phyloP scores from a whole-genome alignment of 1,139 yeast genomes.

The Schizosaccharomyces versatilis region DNA sequence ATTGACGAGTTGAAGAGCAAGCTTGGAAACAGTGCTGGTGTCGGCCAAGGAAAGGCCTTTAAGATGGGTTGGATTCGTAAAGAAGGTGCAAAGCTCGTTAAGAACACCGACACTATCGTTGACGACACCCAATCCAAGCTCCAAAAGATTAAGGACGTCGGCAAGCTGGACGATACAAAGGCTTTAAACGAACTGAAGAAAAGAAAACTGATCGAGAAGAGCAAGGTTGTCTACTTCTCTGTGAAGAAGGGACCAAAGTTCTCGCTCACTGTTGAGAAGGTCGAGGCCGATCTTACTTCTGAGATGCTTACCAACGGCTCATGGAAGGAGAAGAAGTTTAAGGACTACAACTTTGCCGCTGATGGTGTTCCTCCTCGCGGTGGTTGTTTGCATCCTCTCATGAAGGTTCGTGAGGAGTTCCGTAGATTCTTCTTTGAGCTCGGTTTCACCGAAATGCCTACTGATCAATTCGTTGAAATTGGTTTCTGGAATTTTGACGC shows the following conservation, averaged over 20 bases:
- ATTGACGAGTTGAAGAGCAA: slow-evolving; percentile 46
- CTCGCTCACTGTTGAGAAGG: slow-evolving; percentile 52
- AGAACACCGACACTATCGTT: slow-evolving; percentile 25
- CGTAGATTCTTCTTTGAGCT: slow-evolving; percentile 89
- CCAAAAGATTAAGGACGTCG: slow-evolving; percentile 33
- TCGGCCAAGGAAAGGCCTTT: slow-evolving; percentile 97
- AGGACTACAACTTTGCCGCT: slow-evolving; percentile 86
- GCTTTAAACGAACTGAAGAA: slow-evolving; percentile 71
- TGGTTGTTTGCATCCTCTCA: slow-evolving; percentile 91
- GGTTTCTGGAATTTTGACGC: slow-evolving; percentile 99
- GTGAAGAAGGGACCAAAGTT: slow-evolving; percentile 68
- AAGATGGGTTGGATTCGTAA: slow-evolving; percentile 90
- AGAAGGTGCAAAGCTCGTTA: slow-evolving; percentile 56
- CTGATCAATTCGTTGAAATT: slow-evolving; percentile 89
- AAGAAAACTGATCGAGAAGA: slow-evolving; percentile 48
- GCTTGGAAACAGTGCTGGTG: slow-evolving; percentile 29
- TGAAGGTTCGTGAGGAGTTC: slow-evolving; percentile 90
- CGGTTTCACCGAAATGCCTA: slow-evolving; percentile 98
- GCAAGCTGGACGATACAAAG: slow-evolving; percentile 33
- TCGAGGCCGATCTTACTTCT: slow-evolving; percentile 82
- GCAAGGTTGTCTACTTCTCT: slow-evolving; percentile 50
- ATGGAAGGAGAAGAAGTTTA: slow-evolving; percentile 71
- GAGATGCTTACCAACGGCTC: slow-evolving; percentile 63
- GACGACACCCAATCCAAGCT: slow-evolving; percentile 52
- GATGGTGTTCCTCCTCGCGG: slow-evolving; percentile 72